Evolutionary conservation across 768 basidiomycete species (phyloP).

Genomic region (Mycena kentingensis): DNA sequence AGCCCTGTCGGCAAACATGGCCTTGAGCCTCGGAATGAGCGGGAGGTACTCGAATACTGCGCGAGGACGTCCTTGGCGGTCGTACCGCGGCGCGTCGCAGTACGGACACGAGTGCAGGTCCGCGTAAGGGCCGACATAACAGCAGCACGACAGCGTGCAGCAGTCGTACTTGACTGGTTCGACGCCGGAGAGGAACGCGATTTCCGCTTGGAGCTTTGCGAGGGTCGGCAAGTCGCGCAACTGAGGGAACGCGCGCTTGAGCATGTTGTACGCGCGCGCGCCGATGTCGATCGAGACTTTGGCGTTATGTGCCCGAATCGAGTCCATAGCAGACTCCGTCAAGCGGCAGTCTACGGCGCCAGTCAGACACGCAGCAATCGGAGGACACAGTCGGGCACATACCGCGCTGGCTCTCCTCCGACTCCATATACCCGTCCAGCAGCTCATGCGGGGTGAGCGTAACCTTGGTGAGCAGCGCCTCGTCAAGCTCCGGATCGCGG

Average conservation of each 20-base stretch:
- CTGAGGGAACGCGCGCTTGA: slow-evolving; percentile 9
- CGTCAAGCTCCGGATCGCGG: too few relatives aligned
- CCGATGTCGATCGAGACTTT: slow-evolving; percentile 10
- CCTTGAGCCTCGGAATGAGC: slow-evolving; percentile 39
- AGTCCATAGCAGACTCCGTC: not conserved
- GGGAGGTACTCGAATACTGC: slow-evolving; percentile 40
- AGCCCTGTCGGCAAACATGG: slow-evolving; percentile 20
- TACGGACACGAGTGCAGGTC: slow-evolving; percentile 35
- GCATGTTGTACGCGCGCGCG: slow-evolving; percentile 4
- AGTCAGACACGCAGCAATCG: too few relatives aligned
- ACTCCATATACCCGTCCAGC: too few relatives aligned
- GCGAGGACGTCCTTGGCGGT: slow-evolving; percentile 23
- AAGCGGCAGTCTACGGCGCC: not conserved
- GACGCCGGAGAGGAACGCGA: slow-evolving; percentile 4
- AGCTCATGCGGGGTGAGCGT: too few relatives aligned
- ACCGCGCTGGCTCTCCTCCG: not conserved
- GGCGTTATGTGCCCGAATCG: slow-evolving; percentile 9
- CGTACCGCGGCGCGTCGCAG: slow-evolving; percentile 34
- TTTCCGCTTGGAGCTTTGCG: slow-evolving; percentile 3
- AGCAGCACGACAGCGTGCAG: slow-evolving; percentile 44
- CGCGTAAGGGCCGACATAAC: slow-evolving; percentile 35
- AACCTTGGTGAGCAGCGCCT: too few relatives aligned
- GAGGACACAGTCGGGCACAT: not conserved
- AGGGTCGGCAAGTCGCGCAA: slow-evolving; percentile 1
- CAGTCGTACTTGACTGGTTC: slow-evolving; percentile 34